Conservation (phyloP, 495 filamentous ascomycete species). For the Neurospora tetrasperma region DNA sequence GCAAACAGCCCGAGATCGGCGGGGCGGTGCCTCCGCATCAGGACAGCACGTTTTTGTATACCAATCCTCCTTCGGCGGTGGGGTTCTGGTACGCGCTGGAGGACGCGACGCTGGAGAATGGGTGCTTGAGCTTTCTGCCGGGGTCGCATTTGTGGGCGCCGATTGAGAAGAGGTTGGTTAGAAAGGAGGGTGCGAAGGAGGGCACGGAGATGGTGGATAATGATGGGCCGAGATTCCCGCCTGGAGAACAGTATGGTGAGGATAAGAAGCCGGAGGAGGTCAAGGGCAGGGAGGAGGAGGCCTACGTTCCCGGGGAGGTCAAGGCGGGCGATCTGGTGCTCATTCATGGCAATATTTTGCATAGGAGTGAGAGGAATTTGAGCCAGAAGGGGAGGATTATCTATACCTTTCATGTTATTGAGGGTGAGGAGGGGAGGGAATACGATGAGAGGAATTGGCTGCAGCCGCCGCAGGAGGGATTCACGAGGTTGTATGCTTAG, state of each 20-base stretch:
- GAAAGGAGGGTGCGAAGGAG: conserved; percentile 35
- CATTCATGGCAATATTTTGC: conserved; percentile 92
- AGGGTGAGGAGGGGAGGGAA: conserved; percentile 52
- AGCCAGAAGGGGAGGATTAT: conserved; percentile 82
- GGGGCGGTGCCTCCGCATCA: conserved; percentile 81
- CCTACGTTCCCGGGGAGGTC: conserved; percentile 64
- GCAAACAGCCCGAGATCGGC: conserved; percentile 94
- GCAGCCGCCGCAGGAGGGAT: conserved; percentile 69
- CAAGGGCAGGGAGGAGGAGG: conserved; percentile 13
- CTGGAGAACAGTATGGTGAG: conserved; percentile 31
- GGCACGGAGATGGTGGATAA: conserved; percentile 46
- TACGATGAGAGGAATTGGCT: conserved; percentile 92
- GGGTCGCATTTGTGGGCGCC: conserved; percentile 63
- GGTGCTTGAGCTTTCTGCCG: conserved; percentile 72
- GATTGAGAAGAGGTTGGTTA: conserved; percentile 64
- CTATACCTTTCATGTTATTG: conserved; percentile 97
- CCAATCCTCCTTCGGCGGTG: conserved; percentile 77
- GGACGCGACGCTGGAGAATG: conserved; percentile 76
- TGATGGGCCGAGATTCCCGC: conserved; percentile 30
- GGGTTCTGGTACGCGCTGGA: conserved; percentile 96
- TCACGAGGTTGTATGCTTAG: conserved; percentile 50
- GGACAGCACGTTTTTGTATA: conserved; percentile 88
- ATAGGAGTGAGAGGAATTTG: conserved; percentile 89
- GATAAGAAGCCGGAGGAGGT: conserved; percentile 5
- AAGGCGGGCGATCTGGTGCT: conserved; percentile 82